Base-by-base conservation (phyloP, 2,329 filamentous ascomycete species). In the Sporothrix dimorphospora region DNA sequence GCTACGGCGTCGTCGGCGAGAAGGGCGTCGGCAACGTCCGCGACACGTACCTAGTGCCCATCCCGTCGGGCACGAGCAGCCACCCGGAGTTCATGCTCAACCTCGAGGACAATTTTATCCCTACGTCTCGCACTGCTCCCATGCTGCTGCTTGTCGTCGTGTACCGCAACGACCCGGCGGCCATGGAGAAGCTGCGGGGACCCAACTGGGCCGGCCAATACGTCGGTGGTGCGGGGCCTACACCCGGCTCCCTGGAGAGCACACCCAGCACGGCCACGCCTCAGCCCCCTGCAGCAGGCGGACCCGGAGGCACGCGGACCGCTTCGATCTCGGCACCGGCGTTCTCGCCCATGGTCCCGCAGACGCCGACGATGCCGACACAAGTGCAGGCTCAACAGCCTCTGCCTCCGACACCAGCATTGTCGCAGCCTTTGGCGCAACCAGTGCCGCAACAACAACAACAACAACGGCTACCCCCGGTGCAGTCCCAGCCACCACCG, bases 31-130 rank as follows among this genome's bases (percentile, higher is more conserved):
- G 89, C 24, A 91, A 94, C 73, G 92, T 98, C 66, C 91, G 94
- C 73, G 95, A 98, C 79, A 93, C 94, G 1, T 98, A 98, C 80
- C 87, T 98, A 42, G 91, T 98, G 11, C 95, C 96, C 0, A 89
- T 98, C 4, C 89, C 94, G 42, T 87, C 90, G 5, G 94, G 93
- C 34, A 85, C 88, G 34, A 85, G 84, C 45, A 88, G 87, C 67
- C 88, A 95, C 57, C 95, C 96, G 0, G 92, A 94, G 74, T 97
- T 98, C 77, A 89, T 98, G 80, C 88, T 94, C 73, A 92, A 97
- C 78, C 87, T 98, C n/a, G 91, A 93, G 74, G 92, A 95, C 76
- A 94, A 94, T 79, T 88, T 89, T 40, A 88, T 98, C 42, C 92
- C 94, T 59, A 86, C 88, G 72, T 87, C 88, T 1, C 87, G 92